These are phyloP conservation scores for Colletotrichum sp. DNA, from an alignment of 2,329 filamentous ascomycete species.

Conservation along the genomic window DNA sequence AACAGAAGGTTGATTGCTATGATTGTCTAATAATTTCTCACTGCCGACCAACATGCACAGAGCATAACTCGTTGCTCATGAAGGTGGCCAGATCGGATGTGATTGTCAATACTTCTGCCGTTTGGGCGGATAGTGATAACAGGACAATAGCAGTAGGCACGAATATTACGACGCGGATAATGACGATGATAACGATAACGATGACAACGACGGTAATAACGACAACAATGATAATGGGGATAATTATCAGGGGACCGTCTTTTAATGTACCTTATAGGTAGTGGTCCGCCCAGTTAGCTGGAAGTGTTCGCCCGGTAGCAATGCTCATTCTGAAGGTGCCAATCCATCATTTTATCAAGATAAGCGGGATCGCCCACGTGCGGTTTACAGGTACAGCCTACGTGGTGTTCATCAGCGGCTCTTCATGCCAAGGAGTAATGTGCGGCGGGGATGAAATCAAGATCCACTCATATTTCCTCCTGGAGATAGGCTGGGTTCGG, in stretches of 20 bases:
- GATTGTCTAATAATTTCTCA: background rate
- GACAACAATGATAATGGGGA: accelerated
- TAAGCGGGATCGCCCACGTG: accelerated
- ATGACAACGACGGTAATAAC: background rate
- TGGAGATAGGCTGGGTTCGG: background rate
- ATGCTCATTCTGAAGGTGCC: accelerated
- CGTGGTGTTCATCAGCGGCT: background rate
- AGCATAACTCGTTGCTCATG: background rate
- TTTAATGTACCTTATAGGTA: background rate
- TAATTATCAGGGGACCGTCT: background rate
- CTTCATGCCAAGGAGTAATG: background rate
- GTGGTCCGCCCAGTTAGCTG: background rate
- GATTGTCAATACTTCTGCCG: background rate
- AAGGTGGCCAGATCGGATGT: background rate
- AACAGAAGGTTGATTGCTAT: background rate
- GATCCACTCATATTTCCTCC: background rate
- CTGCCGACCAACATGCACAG: background rate
- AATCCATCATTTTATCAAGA: background rate
- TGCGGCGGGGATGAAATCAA: background rate
- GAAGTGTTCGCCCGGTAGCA: accelerated
- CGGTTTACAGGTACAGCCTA: background rate
- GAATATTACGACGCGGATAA: background rate
- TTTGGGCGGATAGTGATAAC: background rate
- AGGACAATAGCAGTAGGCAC: background rate
- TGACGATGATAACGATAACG: no score